Evolutionary conservation across 805 yeast genomes (phyloP).

Genomic region (Kuraishia hungarica): DNA sequence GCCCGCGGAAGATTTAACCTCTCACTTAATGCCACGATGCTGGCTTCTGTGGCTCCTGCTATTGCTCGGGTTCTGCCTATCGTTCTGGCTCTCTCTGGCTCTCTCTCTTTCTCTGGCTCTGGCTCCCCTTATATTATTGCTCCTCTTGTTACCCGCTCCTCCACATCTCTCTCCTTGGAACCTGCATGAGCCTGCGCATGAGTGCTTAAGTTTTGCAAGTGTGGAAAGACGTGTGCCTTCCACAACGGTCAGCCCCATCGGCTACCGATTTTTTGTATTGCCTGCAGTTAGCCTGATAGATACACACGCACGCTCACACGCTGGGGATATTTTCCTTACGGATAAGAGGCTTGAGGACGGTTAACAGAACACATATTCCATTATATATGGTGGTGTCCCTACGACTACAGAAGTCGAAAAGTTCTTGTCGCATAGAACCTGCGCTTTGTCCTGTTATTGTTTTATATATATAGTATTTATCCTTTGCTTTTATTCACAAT

Average conservation of each 20-base stretch:
- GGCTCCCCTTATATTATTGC: not conserved
- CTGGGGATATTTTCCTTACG: not conserved
- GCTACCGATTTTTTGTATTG: not conserved
- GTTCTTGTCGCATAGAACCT: no score
- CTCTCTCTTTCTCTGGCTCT: no score
- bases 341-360: not conserved
- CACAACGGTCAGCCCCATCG: not conserved
- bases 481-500: not conserved
- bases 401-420: not conserved
- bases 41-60: no score
- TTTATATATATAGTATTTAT: no score
- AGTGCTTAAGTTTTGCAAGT: not conserved
- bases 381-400: not conserved
- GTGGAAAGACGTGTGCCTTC: not conserved
- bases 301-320: not conserved
- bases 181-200: not conserved
- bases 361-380: not conserved
- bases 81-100: no score
- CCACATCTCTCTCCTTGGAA: not conserved
- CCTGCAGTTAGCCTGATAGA: not conserved
- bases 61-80: no score
- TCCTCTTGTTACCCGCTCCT: not conserved
- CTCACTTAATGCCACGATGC: no score
- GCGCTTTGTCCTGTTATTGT: no score
- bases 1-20: no score